Percentiles rank a stretch among this genome's conserved stretches.
Evolutionary conservation across 352 stramenopile genomes (phyloP).

Genomic region (Phytophthora europaea): DNA sequence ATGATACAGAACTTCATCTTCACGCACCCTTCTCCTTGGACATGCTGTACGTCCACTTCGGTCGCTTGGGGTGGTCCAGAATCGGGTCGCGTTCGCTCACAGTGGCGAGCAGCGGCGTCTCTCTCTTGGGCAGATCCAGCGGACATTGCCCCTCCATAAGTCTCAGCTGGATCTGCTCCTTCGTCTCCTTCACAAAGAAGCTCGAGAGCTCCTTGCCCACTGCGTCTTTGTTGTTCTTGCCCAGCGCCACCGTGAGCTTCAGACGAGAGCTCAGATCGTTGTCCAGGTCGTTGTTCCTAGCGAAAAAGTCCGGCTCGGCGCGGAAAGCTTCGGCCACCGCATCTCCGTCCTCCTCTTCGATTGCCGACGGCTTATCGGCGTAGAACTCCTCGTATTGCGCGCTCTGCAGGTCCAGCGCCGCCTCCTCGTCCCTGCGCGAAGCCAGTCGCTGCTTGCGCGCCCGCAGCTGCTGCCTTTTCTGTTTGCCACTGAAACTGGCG

Average conservation of each 20-base stretch:
- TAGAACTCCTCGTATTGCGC: constrained; percentile 66
- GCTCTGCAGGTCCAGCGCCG: constrained; percentile 61
- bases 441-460: constrained; percentile 84
- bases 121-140: constrained; percentile 62
- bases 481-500: constrained; percentile 85
- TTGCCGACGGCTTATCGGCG: constrained; percentile 36
- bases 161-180: constrained; percentile 88
- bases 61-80: constrained; percentile 79
- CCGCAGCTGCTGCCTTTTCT: constrained; percentile 89
- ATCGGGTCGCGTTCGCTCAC: constrained; percentile 72
- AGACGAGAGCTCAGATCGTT: constrained; percentile 72
- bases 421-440: constrained; percentile 68
- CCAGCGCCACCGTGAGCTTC: constrained; percentile 84
- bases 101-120: constrained; percentile 64
- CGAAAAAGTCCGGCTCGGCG: constrained; percentile 70
- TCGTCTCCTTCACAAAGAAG: constrained; percentile 90
- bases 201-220: constrained; percentile 87
- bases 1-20: constrained; percentile 1
- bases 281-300: constrained; percentile 72
- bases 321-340: constrained; percentile 54
- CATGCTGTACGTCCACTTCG: constrained; percentile 83
- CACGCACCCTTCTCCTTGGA: constrained; percentile 81
- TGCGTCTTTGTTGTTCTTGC: constrained; percentile 85
- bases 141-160: constrained; percentile 86
- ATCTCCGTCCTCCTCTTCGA: constrained; percentile 37